Evolutionary conservation across 148 eudicot species (phyloP).

Genomic region (Arbutus unedo): DNA sequence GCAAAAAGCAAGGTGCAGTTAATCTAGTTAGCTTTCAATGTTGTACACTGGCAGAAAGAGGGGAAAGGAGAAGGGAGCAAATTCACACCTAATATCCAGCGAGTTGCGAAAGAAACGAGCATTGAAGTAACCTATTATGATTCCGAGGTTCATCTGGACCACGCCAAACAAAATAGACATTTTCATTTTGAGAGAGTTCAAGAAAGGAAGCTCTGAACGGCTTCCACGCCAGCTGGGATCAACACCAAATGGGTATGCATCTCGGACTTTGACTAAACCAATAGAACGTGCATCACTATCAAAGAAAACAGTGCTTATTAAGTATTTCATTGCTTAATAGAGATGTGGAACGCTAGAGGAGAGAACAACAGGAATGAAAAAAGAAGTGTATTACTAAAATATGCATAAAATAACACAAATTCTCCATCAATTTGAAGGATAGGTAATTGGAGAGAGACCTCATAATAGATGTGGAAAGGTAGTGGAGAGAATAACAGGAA

Average conservation of each 20-base stretch:
- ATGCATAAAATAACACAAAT: background rate
- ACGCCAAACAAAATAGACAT: conserved; percentile 96
- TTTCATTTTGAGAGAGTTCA: conserved; percentile 97
- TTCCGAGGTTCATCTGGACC: conserved; percentile 92
- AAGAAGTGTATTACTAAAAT: background rate
- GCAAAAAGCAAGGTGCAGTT: conserved; percentile 21
- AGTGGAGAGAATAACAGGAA: background rate
- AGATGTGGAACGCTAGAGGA: background rate
- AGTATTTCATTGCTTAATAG: conserved; percentile 7
- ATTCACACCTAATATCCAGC: conserved; percentile 70
- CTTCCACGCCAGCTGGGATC: conserved; percentile 99
- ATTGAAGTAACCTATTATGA: conserved; percentile 85
- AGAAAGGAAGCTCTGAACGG: conserved; percentile 92
- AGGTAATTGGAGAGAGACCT: background rate
- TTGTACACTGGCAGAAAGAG: conserved; percentile 3
- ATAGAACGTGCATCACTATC: conserved; percentile 68
- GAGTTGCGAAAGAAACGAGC: conserved; percentile 78
- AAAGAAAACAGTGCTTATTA: conserved; percentile 21
- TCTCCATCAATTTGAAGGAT: background rate
- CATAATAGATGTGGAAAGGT: background rate
- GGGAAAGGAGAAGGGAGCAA: conserved; percentile 20
- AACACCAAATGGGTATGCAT: conserved; percentile 96
- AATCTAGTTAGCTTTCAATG: conserved; percentile 5
- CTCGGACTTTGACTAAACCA: conserved; percentile 78
- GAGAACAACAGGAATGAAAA: background rate